A percentile compares a stretch with the other conserved stretches of the same genome.
phyloP scores from a whole-genome alignment of 179 eudicot genomes.

The Pouteria campechiana region DNA sequence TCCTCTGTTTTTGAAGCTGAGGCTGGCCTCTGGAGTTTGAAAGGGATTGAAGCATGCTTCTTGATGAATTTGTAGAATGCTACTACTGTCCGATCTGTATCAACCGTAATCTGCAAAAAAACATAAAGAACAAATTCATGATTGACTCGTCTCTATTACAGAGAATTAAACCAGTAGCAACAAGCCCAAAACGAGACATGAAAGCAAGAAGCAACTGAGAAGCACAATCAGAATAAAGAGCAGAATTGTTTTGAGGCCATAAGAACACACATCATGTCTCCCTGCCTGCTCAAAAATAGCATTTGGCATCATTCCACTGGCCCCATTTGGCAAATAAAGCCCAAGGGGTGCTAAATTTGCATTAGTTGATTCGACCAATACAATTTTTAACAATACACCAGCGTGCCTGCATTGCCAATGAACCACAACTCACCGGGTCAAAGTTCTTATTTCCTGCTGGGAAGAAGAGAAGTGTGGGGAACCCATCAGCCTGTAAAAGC shows the following conservation, averaged over 20 bases:
- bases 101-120: conserved; percentile 40
- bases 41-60: conserved; percentile 60
- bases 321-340: too few species aligned
- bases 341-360: too few species aligned
- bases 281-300: too few species aligned
- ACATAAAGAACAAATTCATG: too few species aligned
- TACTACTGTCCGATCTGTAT: conserved; percentile 37
- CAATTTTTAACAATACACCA: too few species aligned
- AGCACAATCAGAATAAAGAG: not conserved
- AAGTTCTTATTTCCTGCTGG: conserved; percentile 81
- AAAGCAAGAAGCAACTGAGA: not conserved
- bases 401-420: too few species aligned
- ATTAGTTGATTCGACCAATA: too few species aligned
- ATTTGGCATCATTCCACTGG: too few species aligned
- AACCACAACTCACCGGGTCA: conserved; percentile 84
- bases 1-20: conserved; percentile 10
- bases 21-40: conserved; percentile 45
- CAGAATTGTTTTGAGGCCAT: not conserved
- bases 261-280: conserved; percentile 1
- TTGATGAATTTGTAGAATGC: conserved; percentile 71
- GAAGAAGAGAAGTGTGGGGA: conserved; percentile 73
- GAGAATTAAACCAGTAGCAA: not conserved
- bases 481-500: conserved; percentile 39
- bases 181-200: not conserved
- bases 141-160: too few species aligned